phyloP scores from a whole-genome alignment of 352 stramenopile genomes.

The Phytophthora brassicae region DNA sequence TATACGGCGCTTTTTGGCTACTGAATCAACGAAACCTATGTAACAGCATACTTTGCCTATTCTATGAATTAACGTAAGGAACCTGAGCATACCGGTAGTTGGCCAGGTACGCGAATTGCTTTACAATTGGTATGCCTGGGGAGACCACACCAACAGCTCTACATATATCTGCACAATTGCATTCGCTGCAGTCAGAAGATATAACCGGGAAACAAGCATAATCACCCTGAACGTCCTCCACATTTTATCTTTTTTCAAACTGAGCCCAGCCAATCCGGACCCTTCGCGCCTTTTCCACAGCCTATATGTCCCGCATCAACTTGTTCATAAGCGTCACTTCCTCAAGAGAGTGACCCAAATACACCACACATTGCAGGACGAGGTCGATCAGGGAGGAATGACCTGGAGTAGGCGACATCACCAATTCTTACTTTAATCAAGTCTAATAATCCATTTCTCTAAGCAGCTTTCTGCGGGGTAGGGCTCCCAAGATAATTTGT shows the following conservation, averaged over 20 bases:
- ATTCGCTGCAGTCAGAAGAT: no score
- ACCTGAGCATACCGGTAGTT: no score
- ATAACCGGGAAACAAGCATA: no score
- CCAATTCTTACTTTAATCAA: neutral
- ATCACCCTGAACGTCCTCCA: no score
- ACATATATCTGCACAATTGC: no score
- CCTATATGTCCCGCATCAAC: neutral
- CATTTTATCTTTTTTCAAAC: neutral
- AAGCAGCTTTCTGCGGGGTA: neutral
- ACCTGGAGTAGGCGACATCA: neutral
- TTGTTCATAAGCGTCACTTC: neutral
- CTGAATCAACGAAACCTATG: neutral
- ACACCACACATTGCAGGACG: neutral
- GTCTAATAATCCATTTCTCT: neutral
- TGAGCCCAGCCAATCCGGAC: conserved; percentile 3
- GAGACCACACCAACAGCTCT: no score
- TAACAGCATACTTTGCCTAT: neutral
- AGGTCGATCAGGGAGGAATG: conserved; percentile 8
- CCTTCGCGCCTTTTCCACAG: conserved; percentile 23
- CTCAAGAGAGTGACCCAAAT: neutral
- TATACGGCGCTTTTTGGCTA: neutral
- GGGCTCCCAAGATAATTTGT: conserved; percentile 45
- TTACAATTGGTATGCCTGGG: no score
- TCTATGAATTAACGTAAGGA: no score
- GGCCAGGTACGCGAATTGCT: no score